phyloP scores from a whole-genome alignment of 208 protist species.

The Novymonas esmeraldas region DNA sequence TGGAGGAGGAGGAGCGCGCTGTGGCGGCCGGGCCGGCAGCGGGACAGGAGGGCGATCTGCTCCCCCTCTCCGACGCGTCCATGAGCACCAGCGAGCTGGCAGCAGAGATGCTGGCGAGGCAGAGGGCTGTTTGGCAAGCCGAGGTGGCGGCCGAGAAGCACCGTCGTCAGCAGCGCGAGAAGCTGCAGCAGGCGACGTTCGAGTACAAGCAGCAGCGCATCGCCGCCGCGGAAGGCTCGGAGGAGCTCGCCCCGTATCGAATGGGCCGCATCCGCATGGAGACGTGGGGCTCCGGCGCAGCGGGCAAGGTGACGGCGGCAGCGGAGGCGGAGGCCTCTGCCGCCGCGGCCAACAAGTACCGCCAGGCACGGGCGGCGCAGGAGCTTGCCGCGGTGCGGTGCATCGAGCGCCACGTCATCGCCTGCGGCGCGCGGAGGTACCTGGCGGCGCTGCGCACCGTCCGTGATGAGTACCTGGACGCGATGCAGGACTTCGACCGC shows the following conservation, averaged over 20 bases:
- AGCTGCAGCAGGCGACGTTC: constrained; percentile 30
- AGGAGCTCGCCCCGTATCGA: constrained; percentile 38
- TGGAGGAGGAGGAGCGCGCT: background rate
- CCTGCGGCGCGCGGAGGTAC: constrained; percentile 9
- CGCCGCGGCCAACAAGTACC: background rate
- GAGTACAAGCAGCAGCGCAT: constrained; percentile 57
- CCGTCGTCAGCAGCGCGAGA: constrained; percentile 26
- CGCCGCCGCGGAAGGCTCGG: constrained; percentile 32
- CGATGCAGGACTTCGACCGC: constrained; percentile 11
- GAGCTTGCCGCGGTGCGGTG: constrained; percentile 14
- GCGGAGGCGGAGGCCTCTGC: background rate
- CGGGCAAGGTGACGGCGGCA: background rate
- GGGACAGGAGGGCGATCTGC: background rate
- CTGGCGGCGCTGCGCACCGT: constrained; percentile 14
- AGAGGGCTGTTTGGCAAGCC: constrained; percentile 24
- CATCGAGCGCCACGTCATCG: constrained; percentile 14
- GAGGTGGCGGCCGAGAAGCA: constrained; percentile 19
- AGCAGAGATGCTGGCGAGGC: constrained; percentile 9
- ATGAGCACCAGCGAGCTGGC: background rate
- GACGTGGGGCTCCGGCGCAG: background rate
- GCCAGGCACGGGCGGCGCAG: constrained; percentile 8
- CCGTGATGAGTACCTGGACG: constrained; percentile 23
- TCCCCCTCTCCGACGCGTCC: background rate
- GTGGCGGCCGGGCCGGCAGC: background rate
- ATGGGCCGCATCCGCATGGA: constrained; percentile 12